Conservation (phyloP, 2,329 filamentous ascomycete species). For the Rhexocercosporidium sp. region DNA sequence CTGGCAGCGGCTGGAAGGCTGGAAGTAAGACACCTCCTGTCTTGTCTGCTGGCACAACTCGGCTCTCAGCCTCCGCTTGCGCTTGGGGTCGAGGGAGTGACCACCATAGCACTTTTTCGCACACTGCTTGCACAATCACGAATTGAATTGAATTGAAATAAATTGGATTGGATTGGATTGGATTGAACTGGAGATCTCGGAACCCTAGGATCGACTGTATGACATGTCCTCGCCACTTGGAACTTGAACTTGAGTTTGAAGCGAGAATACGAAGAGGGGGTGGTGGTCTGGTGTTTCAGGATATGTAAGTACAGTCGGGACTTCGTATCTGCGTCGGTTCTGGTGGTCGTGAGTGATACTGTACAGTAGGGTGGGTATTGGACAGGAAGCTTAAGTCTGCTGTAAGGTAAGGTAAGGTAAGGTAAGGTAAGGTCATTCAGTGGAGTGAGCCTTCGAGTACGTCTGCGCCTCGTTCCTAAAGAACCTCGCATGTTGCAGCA, state of each 20-base stretch:
- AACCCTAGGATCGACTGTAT: neutral
- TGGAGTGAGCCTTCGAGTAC: neutral
- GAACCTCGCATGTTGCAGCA: neutral
- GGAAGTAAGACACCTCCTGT: slow-evolving; percentile 12
- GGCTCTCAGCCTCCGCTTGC: neutral
- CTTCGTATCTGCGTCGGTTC: neutral
- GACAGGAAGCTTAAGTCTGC: neutral
- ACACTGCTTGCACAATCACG: too few relatives aligned
- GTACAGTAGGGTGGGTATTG: neutral
- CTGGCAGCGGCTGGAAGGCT: too few relatives aligned
- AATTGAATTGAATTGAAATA: too few relatives aligned
- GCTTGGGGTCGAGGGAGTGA: neutral
- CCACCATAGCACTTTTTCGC: neutral
- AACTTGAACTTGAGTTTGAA: neutral
- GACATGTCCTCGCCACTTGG: neutral
- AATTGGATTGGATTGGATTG: neutral
- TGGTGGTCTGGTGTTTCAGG: neutral
- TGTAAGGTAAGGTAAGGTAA: neutral
- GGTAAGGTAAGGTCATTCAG: too few relatives aligned
- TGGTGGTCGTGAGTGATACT: neutral
- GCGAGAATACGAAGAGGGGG: neutral
- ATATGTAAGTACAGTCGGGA: neutral
- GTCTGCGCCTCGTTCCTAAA: slow-evolving; percentile 4
- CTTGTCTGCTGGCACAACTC: neutral
- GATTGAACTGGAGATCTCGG: neutral